Conservation (phyloP, 2,329 filamentous ascomycete species). For the Trichoderma sp. region DNA sequence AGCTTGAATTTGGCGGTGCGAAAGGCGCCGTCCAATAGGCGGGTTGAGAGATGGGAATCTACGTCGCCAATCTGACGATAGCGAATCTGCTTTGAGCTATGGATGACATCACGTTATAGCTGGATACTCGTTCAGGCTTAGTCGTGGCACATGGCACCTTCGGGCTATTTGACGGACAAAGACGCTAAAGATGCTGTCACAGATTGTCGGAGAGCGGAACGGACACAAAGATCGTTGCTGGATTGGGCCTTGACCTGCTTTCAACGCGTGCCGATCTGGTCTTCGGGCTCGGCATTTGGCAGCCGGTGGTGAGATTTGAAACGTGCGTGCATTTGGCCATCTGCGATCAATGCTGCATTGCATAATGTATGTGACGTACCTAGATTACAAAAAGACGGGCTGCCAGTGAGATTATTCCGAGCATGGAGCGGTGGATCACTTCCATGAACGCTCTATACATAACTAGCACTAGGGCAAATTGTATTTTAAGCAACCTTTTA, state of each 20-base stretch:
- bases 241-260: background rate
- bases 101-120: background rate
- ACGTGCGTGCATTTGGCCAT: background rate
- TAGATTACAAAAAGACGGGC: background rate
- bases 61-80: background rate
- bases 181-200: background rate
- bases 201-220: background rate
- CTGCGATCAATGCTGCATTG: background rate
- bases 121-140: background rate
- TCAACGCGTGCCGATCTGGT: background rate
- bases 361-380: background rate
- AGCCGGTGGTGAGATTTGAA: background rate
- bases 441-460: background rate
- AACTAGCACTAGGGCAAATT: background rate
- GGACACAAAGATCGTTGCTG: background rate
- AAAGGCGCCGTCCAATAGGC: background rate
- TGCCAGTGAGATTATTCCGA: background rate
- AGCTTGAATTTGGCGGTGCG: background rate
- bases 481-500: background rate
- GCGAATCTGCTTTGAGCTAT: background rate
- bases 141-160: background rate
- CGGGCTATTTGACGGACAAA: background rate
- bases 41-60: background rate
- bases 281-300: background rate
- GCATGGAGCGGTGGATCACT: background rate